Evolutionary conservation across 306 rosid genomes (phyloP).

Genomic region (Nissolia schottii): DNA sequence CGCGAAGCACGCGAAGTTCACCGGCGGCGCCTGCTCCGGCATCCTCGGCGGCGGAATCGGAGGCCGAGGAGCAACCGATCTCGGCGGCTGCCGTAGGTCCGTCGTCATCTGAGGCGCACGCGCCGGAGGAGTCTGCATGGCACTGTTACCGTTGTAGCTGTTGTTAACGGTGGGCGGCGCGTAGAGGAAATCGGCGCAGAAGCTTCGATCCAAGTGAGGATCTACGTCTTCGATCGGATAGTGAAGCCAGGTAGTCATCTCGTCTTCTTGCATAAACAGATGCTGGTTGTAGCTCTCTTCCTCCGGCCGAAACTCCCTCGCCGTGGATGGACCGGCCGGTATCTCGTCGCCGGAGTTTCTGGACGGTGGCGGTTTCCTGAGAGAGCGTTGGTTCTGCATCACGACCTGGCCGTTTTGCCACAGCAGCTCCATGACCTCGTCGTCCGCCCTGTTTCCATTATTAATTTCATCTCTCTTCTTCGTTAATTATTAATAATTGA

Average conservation of each 20-base stretch:
- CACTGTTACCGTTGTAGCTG: background rate
- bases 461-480: background rate
- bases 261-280: conserved; percentile 72
- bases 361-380: conserved; percentile 17
- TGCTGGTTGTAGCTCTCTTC: conserved; percentile 26
- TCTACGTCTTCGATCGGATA: conserved; percentile 57
- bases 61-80: conserved; percentile 25
- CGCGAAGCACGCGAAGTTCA: conserved; percentile 46
- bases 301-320: conserved; percentile 33
- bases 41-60: conserved; percentile 44
- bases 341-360: conserved; percentile 14
- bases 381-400: conserved; percentile 52
- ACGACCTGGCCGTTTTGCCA: conserved; percentile 81
- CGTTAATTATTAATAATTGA: background rate
- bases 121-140: conserved; percentile 17
- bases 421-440: conserved; percentile 66
- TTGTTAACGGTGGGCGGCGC: conserved; percentile 13
- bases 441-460: conserved; percentile 54
- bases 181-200: conserved; percentile 52
- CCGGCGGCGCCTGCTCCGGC: conserved; percentile 20
- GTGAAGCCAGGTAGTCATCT: conserved; percentile 82
- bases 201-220: conserved; percentile 45
- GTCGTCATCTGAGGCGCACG: conserved; percentile 4
- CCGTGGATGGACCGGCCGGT: conserved; percentile 26
- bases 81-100: conserved; percentile 24